phyloP scores from a whole-genome alignment of 148 eudicot genomes.

The Suaeda aralocaspica region DNA sequence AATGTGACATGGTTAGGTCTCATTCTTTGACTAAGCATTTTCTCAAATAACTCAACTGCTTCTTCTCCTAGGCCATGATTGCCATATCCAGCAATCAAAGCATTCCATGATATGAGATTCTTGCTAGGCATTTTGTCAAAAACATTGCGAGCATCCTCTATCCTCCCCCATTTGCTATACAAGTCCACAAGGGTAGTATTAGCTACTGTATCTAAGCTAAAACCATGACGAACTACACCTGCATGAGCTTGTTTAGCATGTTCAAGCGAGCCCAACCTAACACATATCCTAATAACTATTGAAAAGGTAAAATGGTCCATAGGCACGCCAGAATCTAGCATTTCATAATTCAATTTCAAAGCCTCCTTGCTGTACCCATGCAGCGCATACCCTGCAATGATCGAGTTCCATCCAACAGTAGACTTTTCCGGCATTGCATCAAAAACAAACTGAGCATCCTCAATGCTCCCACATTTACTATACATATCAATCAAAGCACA shows the following conservation, averaged over 20 bases:
- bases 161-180: constrained; percentile 91
- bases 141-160: constrained; percentile 74
- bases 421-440: constrained; percentile 65
- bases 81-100: constrained; percentile 79
- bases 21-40: constrained; percentile 57
- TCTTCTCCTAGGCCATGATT: constrained; percentile 76
- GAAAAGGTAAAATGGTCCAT: constrained; percentile 89
- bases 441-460: constrained; percentile 70
- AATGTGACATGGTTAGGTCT: constrained; percentile 79
- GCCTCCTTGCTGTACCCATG: constrained; percentile 92
- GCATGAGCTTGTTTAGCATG: constrained; percentile 92
- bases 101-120: constrained; percentile 79
- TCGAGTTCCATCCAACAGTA: constrained; percentile 83
- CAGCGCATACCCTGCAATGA: constrained; percentile 74
- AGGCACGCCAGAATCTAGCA: constrained; percentile 73
- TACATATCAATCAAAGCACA: constrained; percentile 88
- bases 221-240: constrained; percentile 71
- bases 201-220: constrained; percentile 67
- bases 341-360: constrained; percentile 61
- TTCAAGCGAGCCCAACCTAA: constrained; percentile 73
- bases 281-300: constrained; percentile 60
- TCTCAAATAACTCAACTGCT: constrained; percentile 61
- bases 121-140: constrained; percentile 66
- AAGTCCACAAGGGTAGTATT: constrained; percentile 79
- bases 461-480: constrained; percentile 74